These are phyloP conservation scores for Colletotrichum nymphaeae DNA, from an alignment of 2,329 filamentous ascomycete genomes.

Conservation along the genomic window DNA sequence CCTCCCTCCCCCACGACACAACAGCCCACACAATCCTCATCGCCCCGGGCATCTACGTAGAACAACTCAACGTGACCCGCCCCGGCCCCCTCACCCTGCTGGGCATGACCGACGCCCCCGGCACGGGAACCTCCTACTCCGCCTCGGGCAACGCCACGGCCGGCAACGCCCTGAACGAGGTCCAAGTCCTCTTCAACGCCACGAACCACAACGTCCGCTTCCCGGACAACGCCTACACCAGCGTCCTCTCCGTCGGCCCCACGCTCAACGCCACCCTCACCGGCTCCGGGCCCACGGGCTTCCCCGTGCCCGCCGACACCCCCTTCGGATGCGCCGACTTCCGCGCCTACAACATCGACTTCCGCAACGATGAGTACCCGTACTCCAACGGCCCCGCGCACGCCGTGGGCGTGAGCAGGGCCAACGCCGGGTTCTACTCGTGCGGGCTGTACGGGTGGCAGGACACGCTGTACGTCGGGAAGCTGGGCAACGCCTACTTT, in stretches of 20 bases:
- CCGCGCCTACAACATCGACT: slow-evolving; percentile 74
- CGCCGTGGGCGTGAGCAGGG: slow-evolving; percentile 69
- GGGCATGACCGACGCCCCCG: slow-evolving; percentile 63
- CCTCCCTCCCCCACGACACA: slow-evolving; percentile 52
- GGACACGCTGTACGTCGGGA: slow-evolving; percentile 63
- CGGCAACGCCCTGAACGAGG: slow-evolving; percentile 50
- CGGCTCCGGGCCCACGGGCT: slow-evolving; percentile 71
- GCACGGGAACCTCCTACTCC: slow-evolving; percentile 46
- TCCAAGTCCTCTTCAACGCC: slow-evolving; percentile 68
- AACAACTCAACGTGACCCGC: slow-evolving; percentile 75
- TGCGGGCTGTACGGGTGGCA: slow-evolving; percentile 76
- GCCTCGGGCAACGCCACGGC: slow-evolving; percentile 52
- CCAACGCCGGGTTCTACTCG: slow-evolving; percentile 75
- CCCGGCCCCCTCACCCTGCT: slow-evolving; percentile 70
- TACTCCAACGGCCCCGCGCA: slow-evolving; percentile 65
- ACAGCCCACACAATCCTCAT: slow-evolving; percentile 67
- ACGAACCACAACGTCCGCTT: slow-evolving; percentile 60
- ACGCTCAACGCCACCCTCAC: slow-evolving; percentile 72
- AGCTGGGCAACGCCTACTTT: slow-evolving; percentile 70
- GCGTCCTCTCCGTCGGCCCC: slow-evolving; percentile 71
- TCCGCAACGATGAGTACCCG: slow-evolving; percentile 68
- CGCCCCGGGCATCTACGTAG: slow-evolving; percentile 68
- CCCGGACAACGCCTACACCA: slow-evolving; percentile 72
- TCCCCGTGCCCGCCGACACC: slow-evolving; percentile 67
- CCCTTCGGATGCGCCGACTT: slow-evolving; percentile 74